phyloP scores from a whole-genome alignment of 208 protist genomes.

The Leishmania guyanensis region DNA sequence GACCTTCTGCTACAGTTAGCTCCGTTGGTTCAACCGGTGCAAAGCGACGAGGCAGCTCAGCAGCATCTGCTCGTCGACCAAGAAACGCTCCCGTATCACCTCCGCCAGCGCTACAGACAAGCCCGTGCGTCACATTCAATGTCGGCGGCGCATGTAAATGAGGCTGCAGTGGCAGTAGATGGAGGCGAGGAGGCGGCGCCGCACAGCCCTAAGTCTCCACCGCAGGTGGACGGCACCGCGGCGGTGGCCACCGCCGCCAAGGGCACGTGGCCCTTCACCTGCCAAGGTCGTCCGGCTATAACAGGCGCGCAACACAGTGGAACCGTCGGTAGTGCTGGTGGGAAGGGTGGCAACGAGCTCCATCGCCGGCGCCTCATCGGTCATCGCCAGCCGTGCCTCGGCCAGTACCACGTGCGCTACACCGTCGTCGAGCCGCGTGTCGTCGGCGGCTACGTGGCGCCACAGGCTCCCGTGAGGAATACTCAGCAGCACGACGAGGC shows the following conservation, averaged over 20 bases:
- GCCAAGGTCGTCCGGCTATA: conserved; percentile 33
- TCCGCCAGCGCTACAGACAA: conserved; percentile 23
- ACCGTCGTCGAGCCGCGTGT: conserved; percentile 65
- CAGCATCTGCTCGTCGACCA: conserved; percentile 56
- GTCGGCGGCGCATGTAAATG: conserved; percentile 6
- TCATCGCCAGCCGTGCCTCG: conserved; percentile 58
- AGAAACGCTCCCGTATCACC: conserved; percentile 50
- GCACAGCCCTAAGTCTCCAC: not conserved
- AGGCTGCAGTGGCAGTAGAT: not conserved
- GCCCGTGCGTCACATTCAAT: not conserved
- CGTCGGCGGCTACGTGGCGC: conserved; percentile 61
- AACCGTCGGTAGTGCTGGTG: not conserved
- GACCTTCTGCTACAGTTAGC: conserved; percentile 65
- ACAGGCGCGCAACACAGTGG: not conserved
- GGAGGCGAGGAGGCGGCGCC: not conserved
- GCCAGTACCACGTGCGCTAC: conserved; percentile 75
- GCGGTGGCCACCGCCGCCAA: not conserved
- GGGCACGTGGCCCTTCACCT: conserved; percentile 58
- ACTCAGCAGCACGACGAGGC: not conserved
- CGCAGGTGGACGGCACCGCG: conserved; percentile 8
- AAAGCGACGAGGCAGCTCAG: conserved; percentile 11
- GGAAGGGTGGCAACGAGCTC: not conserved
- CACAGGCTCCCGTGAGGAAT: conserved; percentile 6
- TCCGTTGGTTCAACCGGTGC: conserved; percentile 40
- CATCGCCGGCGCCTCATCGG: conserved; percentile 35